phyloP scores from a whole-genome alignment of 352 stramenopile genomes.

The Phytophthora hybrid region DNA sequence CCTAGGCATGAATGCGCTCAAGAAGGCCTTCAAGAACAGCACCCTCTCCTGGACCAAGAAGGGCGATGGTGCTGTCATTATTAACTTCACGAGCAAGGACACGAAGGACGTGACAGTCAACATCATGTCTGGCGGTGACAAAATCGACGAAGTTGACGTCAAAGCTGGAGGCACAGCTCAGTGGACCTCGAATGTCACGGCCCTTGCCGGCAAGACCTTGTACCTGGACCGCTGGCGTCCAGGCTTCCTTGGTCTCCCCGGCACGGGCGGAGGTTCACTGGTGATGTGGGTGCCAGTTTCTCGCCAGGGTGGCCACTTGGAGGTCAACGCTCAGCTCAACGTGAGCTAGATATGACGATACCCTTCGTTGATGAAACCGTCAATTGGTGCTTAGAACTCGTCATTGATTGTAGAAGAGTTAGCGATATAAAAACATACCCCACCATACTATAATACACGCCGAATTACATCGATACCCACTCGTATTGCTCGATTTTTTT shows the following conservation, averaged over 20 bases:
- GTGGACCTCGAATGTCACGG: conserved; percentile 46
- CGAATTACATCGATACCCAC: conserved; percentile 21
- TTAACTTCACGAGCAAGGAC: conserved; percentile 57
- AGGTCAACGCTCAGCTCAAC: conserved; percentile 59
- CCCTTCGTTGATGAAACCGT: conserved; percentile 13
- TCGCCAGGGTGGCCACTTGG: conserved; percentile 45
- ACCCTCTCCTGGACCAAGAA: conserved; percentile 49
- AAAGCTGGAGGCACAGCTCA: conserved; percentile 38
- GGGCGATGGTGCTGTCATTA: conserved; percentile 42
- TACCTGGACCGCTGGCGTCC: conserved; percentile 74
- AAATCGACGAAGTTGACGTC: conserved; percentile 48
- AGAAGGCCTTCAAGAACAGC: conserved; percentile 54
- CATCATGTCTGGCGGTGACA: conserved; percentile 52
- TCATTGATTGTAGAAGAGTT: conserved; percentile 21
- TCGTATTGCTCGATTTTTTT: too few species aligned
- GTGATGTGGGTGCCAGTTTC: conserved; percentile 59
- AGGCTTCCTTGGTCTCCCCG: conserved; percentile 59
- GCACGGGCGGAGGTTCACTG: conserved; percentile 66
- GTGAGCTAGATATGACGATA: conserved; percentile 40
- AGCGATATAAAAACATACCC: conserved; percentile 23
- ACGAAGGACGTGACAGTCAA: conserved; percentile 53
- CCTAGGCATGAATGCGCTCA: conserved; percentile 46
- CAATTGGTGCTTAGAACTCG: conserved; percentile 15
- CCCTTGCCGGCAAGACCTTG: conserved; percentile 65
- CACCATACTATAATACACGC: conserved; percentile 30